phyloP scores from a whole-genome alignment of 2,329 filamentous ascomycete genomes.

The Lecanicillium sp. region DNA sequence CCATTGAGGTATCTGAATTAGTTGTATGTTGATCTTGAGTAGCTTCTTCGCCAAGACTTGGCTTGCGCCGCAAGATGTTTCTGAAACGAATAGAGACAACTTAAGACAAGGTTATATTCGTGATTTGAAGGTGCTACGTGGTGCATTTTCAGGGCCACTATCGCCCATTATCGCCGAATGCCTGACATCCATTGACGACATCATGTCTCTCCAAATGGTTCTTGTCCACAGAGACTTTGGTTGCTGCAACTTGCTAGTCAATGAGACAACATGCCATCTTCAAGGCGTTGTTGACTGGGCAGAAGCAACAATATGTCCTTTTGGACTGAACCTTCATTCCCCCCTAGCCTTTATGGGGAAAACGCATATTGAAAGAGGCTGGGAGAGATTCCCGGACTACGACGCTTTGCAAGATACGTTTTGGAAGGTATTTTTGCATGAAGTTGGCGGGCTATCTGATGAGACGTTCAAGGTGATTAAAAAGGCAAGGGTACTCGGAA shows the following conservation, averaged over 20 bases:
- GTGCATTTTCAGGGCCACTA: constrained; percentile 25
- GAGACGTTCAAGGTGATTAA: constrained; percentile 19
- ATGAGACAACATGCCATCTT: constrained; percentile 25
- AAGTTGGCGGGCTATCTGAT: constrained; percentile 19
- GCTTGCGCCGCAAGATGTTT: constrained; percentile 23
- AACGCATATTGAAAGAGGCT: constrained; percentile 26
- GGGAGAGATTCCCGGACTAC: constrained; percentile 25
- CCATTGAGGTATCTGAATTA: not conserved
- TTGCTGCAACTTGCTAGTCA: constrained; percentile 29
- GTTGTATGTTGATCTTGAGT: constrained; percentile 4
- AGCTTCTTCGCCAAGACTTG: constrained; percentile 32
- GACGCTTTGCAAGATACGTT: constrained; percentile 19
- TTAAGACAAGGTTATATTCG: constrained; percentile 18
- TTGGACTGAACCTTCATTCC: constrained; percentile 29
- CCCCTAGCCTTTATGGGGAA: constrained; percentile 23
- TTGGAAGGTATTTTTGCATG: constrained; percentile 21
- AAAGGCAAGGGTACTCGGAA: constrained; percentile 22
- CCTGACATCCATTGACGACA: constrained; percentile 20
- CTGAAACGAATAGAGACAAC: constrained; percentile 15
- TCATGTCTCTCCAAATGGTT: constrained; percentile 30
- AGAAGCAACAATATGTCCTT: constrained; percentile 29
- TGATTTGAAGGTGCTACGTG: constrained; percentile 23
- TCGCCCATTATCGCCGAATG: constrained; percentile 20
- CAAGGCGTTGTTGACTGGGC: constrained; percentile 33
- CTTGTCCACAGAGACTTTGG: constrained; percentile 30